Evolutionary conservation across 1,284 basidiomycete genomes (phyloP).

Genomic region (Cutaneotrichosporon curvatum): DNA sequence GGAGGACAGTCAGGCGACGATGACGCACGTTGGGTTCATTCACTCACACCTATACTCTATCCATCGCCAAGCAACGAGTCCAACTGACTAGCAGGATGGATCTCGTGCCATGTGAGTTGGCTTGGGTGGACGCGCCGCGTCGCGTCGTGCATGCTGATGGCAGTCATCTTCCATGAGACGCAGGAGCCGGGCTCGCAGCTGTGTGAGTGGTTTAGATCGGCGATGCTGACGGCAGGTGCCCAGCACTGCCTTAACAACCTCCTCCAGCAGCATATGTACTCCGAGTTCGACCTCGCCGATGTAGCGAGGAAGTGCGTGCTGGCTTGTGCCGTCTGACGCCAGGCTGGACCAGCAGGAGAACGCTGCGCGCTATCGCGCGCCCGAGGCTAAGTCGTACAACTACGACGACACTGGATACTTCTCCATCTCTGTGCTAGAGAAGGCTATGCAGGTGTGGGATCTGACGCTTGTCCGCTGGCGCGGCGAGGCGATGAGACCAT

Average conservation of each 20-base stretch:
- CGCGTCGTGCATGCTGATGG: not conserved
- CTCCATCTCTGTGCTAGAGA: constrained; percentile 49
- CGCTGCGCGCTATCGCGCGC: constrained; percentile 31
- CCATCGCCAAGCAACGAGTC: too few relatives aligned
- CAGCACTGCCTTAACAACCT: constrained; percentile 50
- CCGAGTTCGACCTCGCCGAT: constrained; percentile 74
- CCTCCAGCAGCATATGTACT: constrained; percentile 53
- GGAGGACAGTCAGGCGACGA: too few relatives aligned
- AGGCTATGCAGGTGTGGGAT: constrained; percentile 73
- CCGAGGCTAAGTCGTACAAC: constrained; percentile 57
- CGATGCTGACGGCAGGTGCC: constrained; percentile 31
- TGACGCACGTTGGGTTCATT: too few relatives aligned
- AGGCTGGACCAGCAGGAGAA: constrained; percentile 50
- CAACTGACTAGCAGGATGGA: too few relatives aligned
- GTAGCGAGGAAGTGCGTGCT: constrained; percentile 58
- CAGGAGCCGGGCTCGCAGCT: constrained; percentile 47
- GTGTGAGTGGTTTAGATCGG: constrained; percentile 20
- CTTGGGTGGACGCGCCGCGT: not conserved
- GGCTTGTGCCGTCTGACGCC: not conserved
- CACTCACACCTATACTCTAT: too few relatives aligned
- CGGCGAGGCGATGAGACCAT: constrained; percentile 67
- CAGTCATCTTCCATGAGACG: constrained; percentile 43
- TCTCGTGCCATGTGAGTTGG: constrained; percentile 8
- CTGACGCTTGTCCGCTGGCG: constrained; percentile 76
- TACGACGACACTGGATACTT: constrained; percentile 94